Base-by-base conservation (phyloP, 23 red algal species). In the Gracilariopsis chorda region DNA sequence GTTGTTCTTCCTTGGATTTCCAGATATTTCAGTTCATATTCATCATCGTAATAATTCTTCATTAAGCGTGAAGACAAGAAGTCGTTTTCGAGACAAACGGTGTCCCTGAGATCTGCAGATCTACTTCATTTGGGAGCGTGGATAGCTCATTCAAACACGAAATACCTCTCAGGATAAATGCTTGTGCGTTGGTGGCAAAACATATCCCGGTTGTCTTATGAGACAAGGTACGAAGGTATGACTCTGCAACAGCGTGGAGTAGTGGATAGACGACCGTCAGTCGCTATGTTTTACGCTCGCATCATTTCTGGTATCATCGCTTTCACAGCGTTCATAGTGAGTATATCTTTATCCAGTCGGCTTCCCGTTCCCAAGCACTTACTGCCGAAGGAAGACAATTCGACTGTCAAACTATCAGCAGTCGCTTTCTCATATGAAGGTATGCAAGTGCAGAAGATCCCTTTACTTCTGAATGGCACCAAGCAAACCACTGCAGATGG, bases 231-330 rank as follows among this genome's bases (percentile, higher is more conserved):
- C 12, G 67, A 21, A 44, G 47, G 12, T 73, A 19, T 42, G 47
- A 73, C 24, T 42, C 9, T 24, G 28, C 67, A 73, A 36, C 67
- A 36, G 28, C 48, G 29, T 63, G 85, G 85, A 55, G 69, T 89
- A 9, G 41, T 55, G 23, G 85, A 89, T 34, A 43, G 85, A 43
- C 48, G 85, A 24, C 72, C 72, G 5, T 53, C 82, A 28, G 33
- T 52, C n/a, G 42, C 56, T 53, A 89, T 89, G 85, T 61, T 89
- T 28, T 62, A 60, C 19, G 85, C 85, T 2, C 68, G 85, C 7
- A 58, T 78, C 12, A 78, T 89, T 33, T 89, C 85, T 0, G 85
- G 51, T 3, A 43, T 51, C 4, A 35, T 89, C 28, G 85, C 85
- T 14, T 89, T 89, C 24, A 63, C 72, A 28, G 85, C 85, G 3